Evolutionary conservation across 2,329 filamentous ascomycete species (phyloP).

Genomic region (Cladosporium sp.): DNA sequence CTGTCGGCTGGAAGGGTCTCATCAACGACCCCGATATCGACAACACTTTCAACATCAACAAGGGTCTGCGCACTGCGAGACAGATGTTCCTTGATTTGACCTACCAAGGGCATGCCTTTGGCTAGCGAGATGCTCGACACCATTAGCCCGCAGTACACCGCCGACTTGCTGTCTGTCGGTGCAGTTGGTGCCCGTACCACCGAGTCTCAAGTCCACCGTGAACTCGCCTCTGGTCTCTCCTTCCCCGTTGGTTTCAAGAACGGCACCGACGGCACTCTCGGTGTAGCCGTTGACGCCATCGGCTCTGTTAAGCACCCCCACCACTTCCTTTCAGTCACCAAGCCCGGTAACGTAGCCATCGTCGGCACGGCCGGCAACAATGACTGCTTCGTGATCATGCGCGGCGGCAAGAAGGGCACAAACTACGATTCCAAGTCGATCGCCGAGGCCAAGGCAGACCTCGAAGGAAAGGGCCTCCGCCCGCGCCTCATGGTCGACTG

Average conservation of each 20-base stretch:
- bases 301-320: conserved; percentile 75
- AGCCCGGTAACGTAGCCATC: conserved; percentile 93
- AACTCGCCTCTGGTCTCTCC: conserved; percentile 88
- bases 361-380: conserved; percentile 91
- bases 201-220: conserved; percentile 92
- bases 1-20: conserved; percentile 97
- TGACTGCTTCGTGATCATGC: conserved; percentile 94
- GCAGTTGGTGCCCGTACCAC: conserved; percentile 96
- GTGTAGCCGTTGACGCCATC: conserved; percentile 93
- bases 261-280: conserved; percentile 87
- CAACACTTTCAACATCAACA: conserved; percentile 98
- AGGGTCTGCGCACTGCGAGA: conserved; percentile 86
- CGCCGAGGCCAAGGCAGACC: conserved; percentile 68
- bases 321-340: conserved; percentile 98
- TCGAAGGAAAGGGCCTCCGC: conserved; percentile 78
- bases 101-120: conserved; percentile 81
- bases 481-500: conserved; percentile 97
- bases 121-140: conserved; percentile 98
- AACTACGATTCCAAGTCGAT: conserved; percentile 91
- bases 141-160: conserved; percentile 95
- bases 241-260: conserved; percentile 99
- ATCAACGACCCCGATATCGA: conserved; percentile 99
- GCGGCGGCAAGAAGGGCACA: conserved; percentile 85
- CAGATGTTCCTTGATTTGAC: conserved; percentile 93
- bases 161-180: conserved; percentile 90